Evolutionary conservation across 257 asterid genomes (phyloP).

Genomic region (Marsdenia floribunda): DNA sequence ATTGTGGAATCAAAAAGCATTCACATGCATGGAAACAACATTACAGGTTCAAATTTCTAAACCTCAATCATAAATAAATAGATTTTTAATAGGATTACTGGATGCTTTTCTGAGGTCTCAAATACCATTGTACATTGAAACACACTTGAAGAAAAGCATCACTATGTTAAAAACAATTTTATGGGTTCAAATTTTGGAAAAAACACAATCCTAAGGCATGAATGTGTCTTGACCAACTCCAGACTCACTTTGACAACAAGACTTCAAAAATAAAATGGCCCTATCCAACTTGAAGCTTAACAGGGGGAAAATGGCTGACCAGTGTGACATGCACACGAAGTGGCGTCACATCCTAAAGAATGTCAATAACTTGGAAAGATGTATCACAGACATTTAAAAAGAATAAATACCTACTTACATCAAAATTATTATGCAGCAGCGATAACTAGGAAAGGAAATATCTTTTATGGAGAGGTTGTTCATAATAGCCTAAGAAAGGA

Average conservation of each 20-base stretch:
- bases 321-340: background rate
- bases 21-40: background rate
- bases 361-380: background rate
- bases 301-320: background rate
- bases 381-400: no score
- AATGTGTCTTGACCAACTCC: background rate
- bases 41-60: background rate
- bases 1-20: background rate
- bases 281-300: background rate
- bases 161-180: background rate
- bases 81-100: background rate
- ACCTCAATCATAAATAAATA: background rate
- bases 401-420: no score
- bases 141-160: background rate
- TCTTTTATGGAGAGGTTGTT: no score
- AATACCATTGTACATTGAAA: background rate
- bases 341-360: background rate
- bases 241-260: background rate
- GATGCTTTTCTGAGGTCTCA: background rate
- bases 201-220: background rate
- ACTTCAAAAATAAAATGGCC: background rate
- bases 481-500: background rate
- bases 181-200: background rate
- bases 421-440: no score
- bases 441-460: no score